Conservation (phyloP, 2,329 filamentous ascomycete species). For the Penicillium digitatum region DNA sequence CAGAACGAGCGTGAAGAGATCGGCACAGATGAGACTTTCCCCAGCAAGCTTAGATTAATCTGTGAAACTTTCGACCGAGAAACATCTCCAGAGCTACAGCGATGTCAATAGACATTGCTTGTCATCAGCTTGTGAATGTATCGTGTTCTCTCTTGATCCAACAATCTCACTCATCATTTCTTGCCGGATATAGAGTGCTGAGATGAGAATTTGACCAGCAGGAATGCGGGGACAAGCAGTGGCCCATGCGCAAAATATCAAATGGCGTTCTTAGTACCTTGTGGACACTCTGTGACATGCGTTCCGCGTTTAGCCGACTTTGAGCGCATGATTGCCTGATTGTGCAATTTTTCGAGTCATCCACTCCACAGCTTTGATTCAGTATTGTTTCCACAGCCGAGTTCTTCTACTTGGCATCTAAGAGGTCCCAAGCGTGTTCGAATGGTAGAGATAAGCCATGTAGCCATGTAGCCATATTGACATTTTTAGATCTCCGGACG, state of each 20-base stretch:
- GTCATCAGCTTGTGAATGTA: background rate
- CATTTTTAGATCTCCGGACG: no score
- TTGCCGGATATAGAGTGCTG: no score
- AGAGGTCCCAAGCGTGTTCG: background rate
- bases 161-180: background rate
- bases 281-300: background rate
- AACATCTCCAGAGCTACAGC: background rate
- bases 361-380: background rate
- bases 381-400: background rate
- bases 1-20: background rate
- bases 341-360: background rate
- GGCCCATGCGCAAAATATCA: background rate
- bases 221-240: background rate
- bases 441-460: background rate
- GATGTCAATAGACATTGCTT: background rate
- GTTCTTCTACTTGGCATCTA: background rate
- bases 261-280: background rate
- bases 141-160: background rate
- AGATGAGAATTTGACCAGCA: no score
- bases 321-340: background rate
- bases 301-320: background rate
- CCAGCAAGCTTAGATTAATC: no score
- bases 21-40: background rate
- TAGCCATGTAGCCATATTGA: no score
- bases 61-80: background rate